These are phyloP conservation scores for California macrophylla DNA, from an alignment of 441 rosid species.

Conservation along the genomic window DNA sequence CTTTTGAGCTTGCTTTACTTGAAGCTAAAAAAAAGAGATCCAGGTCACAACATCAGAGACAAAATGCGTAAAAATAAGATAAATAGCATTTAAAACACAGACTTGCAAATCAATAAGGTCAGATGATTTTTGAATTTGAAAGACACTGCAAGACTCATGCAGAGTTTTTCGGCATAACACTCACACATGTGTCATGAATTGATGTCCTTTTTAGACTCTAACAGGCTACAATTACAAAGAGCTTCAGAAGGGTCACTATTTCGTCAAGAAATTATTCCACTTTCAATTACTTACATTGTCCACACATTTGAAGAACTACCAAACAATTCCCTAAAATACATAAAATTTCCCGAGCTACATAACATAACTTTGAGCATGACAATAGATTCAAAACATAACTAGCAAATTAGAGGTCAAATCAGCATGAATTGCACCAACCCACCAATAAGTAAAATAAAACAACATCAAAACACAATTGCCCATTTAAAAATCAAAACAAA, in stretches of 20 bases:
- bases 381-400: not conserved
- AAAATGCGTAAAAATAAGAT: not conserved
- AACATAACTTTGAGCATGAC: not conserved
- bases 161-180: not conserved
- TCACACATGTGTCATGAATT: not conserved
- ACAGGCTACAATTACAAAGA: not conserved
- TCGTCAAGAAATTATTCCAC: not conserved
- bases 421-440: not conserved
- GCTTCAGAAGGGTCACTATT: not conserved
- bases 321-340: not conserved
- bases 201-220: not conserved
- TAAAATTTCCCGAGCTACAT: not conserved
- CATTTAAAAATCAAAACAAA: not conserved
- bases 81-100: not conserved
- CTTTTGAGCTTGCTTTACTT: slow-evolving; percentile 75
- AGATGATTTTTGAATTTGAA: not conserved
- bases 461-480: not conserved
- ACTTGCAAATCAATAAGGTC: not conserved
- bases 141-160: not conserved
- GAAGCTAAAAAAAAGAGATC: slow-evolving; percentile 39
- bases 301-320: not conserved
- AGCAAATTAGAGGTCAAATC: not conserved
- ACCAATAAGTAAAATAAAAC: not conserved
- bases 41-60: slow-evolving; percentile 1
- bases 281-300: not conserved